Evolutionary conservation across 371 early-diverging fungal genomes (phyloP), one percentile per base, ranked within the genome.

Genomic region (Choanephora cucurbitarum): DNA sequence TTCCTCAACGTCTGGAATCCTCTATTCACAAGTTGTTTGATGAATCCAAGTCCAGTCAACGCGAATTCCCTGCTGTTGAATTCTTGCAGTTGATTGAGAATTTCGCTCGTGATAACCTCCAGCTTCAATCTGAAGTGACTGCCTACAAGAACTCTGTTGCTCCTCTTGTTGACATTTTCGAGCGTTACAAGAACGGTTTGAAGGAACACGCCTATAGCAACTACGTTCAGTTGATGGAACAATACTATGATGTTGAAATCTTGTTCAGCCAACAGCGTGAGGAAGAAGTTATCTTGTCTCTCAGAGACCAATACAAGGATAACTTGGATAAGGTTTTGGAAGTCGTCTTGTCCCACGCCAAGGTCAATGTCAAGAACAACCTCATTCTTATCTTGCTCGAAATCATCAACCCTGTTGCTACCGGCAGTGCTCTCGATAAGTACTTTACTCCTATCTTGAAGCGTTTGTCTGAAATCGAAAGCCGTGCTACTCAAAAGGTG

Each of bases 281-380:
- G 57, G 96, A 96, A 66, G 93, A 92, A 53, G 94, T 88, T 13
- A 73, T 96, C 63, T 70, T 93, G 58, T 62, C 83, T 17, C 79
- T 97, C 51, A 89, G 97, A 61, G 94, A 95, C 47, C 81, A 84
- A 66, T 67, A 91, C 83, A 93, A 93, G 77, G 85, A 85, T 42
- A 88, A 94, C 60, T 70, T 92, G 40, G 90, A 90, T 50, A 78
- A 75, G 57, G 91, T 93, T 4, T 72, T 90, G 58, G 74, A 69
- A n/a, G 80, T 88, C 51, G 88, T 92, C 15, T 78, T 90, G 33
- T 93, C 97, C 32, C 92, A 93, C 55, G 81, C 94, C 33, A 94
- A 94, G 67, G 81, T 91, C 19, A 82, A 78, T 1, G 77, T 79
- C 54, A 93, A 95, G 72, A 88, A 88, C 72, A 89, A 87, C 55